Evolutionary conservation across 2,329 filamentous ascomycete genomes (phyloP).

Genomic region (Colletotrichum destructivum): DNA sequence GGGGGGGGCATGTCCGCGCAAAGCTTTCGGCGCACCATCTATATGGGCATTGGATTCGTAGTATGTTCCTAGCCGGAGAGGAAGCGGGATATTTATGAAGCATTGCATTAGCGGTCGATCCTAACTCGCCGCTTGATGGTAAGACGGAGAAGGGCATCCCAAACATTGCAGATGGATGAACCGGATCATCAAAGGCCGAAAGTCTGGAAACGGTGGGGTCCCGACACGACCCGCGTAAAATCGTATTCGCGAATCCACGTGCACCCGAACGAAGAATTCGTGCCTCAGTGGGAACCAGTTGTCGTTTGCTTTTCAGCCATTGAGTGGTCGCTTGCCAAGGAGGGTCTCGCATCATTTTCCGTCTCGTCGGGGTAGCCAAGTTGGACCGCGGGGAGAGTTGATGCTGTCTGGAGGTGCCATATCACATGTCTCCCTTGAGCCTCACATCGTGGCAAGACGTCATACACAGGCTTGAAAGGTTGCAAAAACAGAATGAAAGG

Average conservation of each 20-base stretch:
- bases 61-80: background rate
- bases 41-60: background rate
- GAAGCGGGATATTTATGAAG: background rate
- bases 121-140: background rate
- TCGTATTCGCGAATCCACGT: constrained; percentile 21
- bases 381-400: constrained; percentile 12
- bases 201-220: constrained; percentile 21
- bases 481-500: constrained; percentile 22
- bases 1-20: background rate
- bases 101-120: background rate
- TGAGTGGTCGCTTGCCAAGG: constrained; percentile 13
- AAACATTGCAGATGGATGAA: constrained; percentile 30
- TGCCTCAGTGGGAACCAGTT: background rate
- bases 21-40: background rate
- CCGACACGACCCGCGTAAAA: constrained; percentile 23
- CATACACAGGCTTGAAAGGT: constrained; percentile 5
- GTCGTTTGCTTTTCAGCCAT: background rate
- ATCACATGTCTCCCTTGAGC: constrained; percentile 28
- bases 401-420: constrained; percentile 24
- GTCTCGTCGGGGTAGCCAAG: constrained; percentile 23
- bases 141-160: background rate
- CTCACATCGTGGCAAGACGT: constrained; percentile 30
- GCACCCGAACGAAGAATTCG: background rate
- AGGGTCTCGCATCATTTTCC: constrained; percentile 14
- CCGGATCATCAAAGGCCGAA: constrained; percentile 11